phyloP scores from a whole-genome alignment of 176 grass and related monocot species.

The Cocos nucifera region DNA sequence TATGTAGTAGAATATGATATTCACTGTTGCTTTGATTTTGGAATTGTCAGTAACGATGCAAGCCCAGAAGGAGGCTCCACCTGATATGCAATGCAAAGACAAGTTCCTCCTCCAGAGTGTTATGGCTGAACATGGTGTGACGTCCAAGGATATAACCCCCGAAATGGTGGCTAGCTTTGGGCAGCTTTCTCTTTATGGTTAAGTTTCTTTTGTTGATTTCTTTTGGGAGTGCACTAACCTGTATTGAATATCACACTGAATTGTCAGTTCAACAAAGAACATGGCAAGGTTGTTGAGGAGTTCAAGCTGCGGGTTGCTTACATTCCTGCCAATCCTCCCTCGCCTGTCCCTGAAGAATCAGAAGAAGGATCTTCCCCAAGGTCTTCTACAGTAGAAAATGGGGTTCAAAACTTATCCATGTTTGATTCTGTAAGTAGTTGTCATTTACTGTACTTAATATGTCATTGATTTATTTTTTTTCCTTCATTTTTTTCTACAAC shows the following conservation, averaged over 20 bases:
- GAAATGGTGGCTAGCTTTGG: conserved; percentile 41
- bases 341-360: conserved; percentile 54
- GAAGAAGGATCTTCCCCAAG: conserved; percentile 76
- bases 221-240: background rate
- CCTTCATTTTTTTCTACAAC: background rate
- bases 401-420: conserved; percentile 30
- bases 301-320: conserved; percentile 87
- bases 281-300: conserved; percentile 76
- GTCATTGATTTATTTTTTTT: background rate
- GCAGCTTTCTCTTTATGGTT: background rate
- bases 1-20: too few species aligned
- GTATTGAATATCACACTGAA: conserved; percentile 3
- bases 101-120: conserved; percentile 97
- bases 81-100: conserved; percentile 83
- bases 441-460: background rate
- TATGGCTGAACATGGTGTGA: conserved; percentile 44
- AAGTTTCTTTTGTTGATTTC: background rate
- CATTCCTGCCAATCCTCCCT: conserved; percentile 52
- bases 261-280: conserved; percentile 82
- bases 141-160: conserved; percentile 55
- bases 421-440: conserved; percentile 56
- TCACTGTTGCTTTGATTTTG: background rate
- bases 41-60: conserved; percentile 70
- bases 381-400: conserved; percentile 55
- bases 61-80: conserved; percentile 71